Evolutionary conservation across 2,329 filamentous ascomycete genomes (phyloP).

Genomic region (Aspergillus puulaauensis): DNA sequence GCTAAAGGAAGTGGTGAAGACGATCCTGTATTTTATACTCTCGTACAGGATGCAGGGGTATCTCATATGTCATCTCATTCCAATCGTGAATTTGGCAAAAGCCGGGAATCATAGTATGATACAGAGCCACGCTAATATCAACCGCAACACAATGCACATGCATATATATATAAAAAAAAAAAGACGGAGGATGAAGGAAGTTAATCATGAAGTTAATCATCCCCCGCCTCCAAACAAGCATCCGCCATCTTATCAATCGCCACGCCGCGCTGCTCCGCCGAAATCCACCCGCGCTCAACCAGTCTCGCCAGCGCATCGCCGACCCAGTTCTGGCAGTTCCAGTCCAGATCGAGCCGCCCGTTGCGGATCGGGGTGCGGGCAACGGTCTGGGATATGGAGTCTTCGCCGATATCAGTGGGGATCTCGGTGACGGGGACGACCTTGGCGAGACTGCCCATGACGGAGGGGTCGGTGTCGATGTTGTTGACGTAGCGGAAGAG

Average conservation of each 20-base stretch:
- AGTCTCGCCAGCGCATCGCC: constrained; percentile 26
- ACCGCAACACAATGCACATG: too few species aligned
- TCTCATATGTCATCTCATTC: too few species aligned
- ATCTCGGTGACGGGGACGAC: constrained; percentile 16
- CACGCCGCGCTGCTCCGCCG: constrained; percentile 12
- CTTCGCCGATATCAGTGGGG: constrained; percentile 17
- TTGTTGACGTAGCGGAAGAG: constrained; percentile 25
- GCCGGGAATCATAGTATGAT: too few species aligned
- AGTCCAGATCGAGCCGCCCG: constrained; percentile 23
- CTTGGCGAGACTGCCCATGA: constrained; percentile 15
- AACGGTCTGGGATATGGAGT: constrained; percentile 20
- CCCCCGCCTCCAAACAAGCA: constrained; percentile 25
- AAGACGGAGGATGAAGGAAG: too few species aligned
- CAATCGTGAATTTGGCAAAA: too few species aligned
- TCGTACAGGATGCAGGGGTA: too few species aligned
- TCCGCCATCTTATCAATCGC: constrained; percentile 30
- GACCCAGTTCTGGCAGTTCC: constrained; percentile 36
- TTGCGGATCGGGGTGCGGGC: constrained; percentile 24
- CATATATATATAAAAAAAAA: not conserved
- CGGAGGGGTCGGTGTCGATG: constrained; percentile 12
- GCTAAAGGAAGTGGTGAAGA: too few species aligned
- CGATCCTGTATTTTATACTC: too few species aligned
- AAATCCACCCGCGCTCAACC: constrained; percentile 23
- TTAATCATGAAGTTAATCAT: not conserved
- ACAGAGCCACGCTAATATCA: too few species aligned